A percentile compares a stretch with the other conserved stretches of the same genome.
phyloP scores from a whole-genome alignment of 2,329 filamentous ascomycete genomes.

The Apiospora phragmitis region DNA sequence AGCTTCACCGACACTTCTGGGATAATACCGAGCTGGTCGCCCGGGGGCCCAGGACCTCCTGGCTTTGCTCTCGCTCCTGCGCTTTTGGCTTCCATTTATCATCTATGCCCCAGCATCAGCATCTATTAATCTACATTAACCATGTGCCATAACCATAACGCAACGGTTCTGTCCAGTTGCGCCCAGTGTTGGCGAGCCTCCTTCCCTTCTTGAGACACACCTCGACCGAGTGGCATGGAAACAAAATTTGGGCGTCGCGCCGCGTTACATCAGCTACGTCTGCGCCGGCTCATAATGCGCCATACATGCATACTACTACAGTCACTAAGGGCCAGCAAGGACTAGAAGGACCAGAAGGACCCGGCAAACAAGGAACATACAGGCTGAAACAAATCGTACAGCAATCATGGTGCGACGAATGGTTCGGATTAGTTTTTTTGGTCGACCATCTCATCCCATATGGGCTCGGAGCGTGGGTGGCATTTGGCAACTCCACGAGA shows the following conservation, averaged over 20 bases:
- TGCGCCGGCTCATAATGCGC: neutral
- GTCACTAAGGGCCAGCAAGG: neutral
- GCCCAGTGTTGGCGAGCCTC: neutral
- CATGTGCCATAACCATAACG: neutral
- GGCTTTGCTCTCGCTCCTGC: neutral
- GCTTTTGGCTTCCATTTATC: neutral
- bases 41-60: neutral
- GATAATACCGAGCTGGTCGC: slow-evolving; percentile 9
- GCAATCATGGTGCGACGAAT: neutral
- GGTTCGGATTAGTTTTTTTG: neutral
- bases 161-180: neutral
- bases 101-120: neutral
- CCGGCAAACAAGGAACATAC: neutral
- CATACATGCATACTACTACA: neutral
- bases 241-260: neutral
- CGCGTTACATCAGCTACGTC: neutral
- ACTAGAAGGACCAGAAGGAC: neutral
- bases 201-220: neutral
- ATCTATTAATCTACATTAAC: neutral
- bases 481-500: neutral
- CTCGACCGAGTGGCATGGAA: neutral
- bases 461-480: neutral
- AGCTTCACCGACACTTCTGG: slow-evolving; percentile 15
- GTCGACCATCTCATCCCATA: neutral
- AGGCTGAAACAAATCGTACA: neutral